These are phyloP conservation scores for Rhododendron griersonianum DNA, from an alignment of 148 eudicot species.

Conservation along the genomic window DNA sequence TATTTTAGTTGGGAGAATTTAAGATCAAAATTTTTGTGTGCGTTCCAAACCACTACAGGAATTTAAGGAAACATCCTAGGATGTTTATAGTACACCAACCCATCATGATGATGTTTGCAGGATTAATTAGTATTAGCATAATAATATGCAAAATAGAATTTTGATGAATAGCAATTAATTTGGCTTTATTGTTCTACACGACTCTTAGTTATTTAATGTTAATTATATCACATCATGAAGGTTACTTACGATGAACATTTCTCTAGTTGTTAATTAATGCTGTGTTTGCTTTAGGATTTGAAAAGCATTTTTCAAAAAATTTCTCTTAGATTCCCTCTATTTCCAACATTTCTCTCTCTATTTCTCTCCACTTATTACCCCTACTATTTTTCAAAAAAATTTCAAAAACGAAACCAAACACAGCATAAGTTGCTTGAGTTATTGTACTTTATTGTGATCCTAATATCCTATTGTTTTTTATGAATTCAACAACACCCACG, in stretches of 20 bases:
- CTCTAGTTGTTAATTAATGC: neutral
- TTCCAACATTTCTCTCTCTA: too few species aligned
- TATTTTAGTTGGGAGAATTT: neutral
- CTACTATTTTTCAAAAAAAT: too few species aligned
- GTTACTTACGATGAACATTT: neutral
- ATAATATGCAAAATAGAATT: neutral
- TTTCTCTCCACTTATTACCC: too few species aligned
- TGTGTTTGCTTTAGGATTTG: too few species aligned
- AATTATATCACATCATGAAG: neutral
- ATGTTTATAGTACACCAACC: neutral
- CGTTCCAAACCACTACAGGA: neutral
- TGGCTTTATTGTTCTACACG: neutral
- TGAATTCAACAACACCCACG: neutral
- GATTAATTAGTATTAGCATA: neutral
- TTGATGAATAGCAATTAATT: neutral
- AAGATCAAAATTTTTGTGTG: neutral
- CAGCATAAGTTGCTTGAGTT: neutral
- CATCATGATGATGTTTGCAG: neutral
- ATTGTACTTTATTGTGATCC: neutral
- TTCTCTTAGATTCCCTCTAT: too few species aligned
- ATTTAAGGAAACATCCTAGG: constrained; percentile 2
- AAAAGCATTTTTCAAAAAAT: too few species aligned
- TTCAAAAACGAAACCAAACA: too few species aligned
- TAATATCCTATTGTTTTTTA: neutral
- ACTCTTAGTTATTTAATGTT: neutral